Evolutionary conservation across 306 rosid species (phyloP), one percentile per base, ranked within the genome.

Genomic region (Spatholobus suberectus): DNA sequence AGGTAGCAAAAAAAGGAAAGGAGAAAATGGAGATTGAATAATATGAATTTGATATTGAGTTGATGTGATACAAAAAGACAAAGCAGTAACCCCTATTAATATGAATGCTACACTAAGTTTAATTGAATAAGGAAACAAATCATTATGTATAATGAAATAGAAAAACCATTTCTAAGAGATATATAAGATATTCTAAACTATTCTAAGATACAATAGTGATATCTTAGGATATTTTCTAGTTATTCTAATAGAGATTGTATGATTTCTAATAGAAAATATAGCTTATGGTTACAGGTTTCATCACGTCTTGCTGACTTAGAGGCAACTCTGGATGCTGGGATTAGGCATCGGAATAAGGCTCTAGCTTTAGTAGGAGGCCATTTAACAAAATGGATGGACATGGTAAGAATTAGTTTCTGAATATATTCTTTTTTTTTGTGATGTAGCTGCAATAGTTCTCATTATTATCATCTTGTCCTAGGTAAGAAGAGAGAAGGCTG

Each of bases 401-500:
- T 94, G 98, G 98, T 94, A 82, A 84, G 78, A 78, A 68, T 47
- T 78, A n/a, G 82, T 61, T 76, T 70, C 20, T 44, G 29, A 49
- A 52, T 72, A 38, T 66, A 35, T 76, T 26, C 9, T 71, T 66
- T 72, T 63, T 67, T 38, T 69, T 37, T 78, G 55, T 57, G 23
- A 23, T 41, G 29, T n/a, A 68, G 37, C 20, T 32, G 66, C 20
- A 52, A 72, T 73, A 73, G 43, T n/a, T 41, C 73, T 87, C 49
- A 54, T 84, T 85, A 81, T 82, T 73, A 79, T 71, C 55, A 59
- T 79, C 29, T 35, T 79, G 66, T 71, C 82, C 79, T 85, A 94
- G 98, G 98, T 94, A 75, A 91, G 89, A 86, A 94, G 90, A 89
- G 98, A 94, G 88, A 94, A 94, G 83, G 95, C 97, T 40, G 93